Evolutionary conservation across 225 moss, liverwort and hornwort genomes (phyloP), one percentile per base, ranked within the genome.

Genomic region (Pseudisothecium myosuroides): DNA sequence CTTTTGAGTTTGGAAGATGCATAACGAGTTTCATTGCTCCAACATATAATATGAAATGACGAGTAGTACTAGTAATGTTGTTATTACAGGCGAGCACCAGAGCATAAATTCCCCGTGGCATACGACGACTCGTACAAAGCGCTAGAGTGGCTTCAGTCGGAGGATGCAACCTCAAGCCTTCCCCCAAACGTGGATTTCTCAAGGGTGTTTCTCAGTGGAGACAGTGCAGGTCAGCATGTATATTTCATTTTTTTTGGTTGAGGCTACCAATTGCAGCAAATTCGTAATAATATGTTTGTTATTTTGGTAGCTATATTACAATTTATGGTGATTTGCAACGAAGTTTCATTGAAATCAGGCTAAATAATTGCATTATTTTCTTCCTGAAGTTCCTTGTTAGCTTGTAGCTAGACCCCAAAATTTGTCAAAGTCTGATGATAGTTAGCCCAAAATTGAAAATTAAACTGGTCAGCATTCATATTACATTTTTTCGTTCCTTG

Each of bases 41-140:
- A 45, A 41, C 61, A 19, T 9, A 82, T 50, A 52, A 66, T 83
- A 27, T 37, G 50, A 52, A 41, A 32, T 39, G 49, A 66, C 47
- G 15, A 50, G 37, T 39, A 58, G 37, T 61, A 50, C 54, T 6
- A 32, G 23, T 43, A 28, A 9, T 80, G 19, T 59, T 31, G 45
- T 91, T 74, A 31, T 67, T 62, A 52, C 88, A 92, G 97, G 82
- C 90, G 94, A 85, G 91, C 98, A 52, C 98, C 98, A 3, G 97
- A 98, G 91, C 81, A 92, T 54, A 93, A 91, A 76, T 97, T 80
- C 60, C 98, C 98, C 3, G 86, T 81, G n/a, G 94, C 96, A 26
- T 98, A 97, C 84, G 94, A 97, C 36, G 98, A 98, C 87, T 94
- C 90, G 37, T 98, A 86, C 91, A 91, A 89, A 76, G 95, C 90